Evolutionary conservation across 768 basidiomycete genomes (phyloP), one percentile per base, ranked within the genome.

Genomic region (Tephrocybe sp.): DNA sequence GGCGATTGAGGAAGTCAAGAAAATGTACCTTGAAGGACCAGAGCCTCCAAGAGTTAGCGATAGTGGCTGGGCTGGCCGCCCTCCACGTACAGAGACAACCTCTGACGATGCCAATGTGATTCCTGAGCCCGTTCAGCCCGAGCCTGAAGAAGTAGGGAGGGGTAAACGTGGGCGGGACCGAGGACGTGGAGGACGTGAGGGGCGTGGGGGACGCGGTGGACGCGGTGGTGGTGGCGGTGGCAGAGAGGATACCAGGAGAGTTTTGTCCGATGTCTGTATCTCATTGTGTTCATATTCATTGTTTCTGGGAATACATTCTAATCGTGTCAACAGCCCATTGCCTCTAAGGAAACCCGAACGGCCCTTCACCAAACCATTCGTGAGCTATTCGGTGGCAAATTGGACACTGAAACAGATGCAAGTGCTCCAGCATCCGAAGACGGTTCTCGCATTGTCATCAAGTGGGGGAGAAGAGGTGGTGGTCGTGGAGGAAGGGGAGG

Each of bases 361-460:
- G 80, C 81, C 2, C 77, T 98, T 53, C 97, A 99, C 65, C 77
- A 89, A 66, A 69, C 75, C 12, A 74, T 99, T 43, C 82, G 97
- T 51, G 82, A 86, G 56, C 65, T 90, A 14, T 98, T 98, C 66
- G 72, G 65, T 3, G 92, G 92, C 23, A 89, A 89, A 60, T 77
- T 98, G 45, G 89, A 95, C 47, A 90, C 84, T 23, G 87, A 92
- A 63, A 88, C 90, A 1, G 87, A 89, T 56, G 68, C 71, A 16
- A 63, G 73, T 36, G 62, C 73, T 34, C 67, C 75, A 34, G 63
- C 68, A 12, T 66, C 72, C 11, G 88, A 85, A 26, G 83, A 83
- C 41, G 89, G 89, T n/a, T 82, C 84, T 31, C 75, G 84, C 31
- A 85, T 97, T 55, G 75, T 78, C 14, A 85, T 98, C 55, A 89